These are phyloP conservation scores for Rhynchosporium graminicola DNA, from an alignment of 2,329 filamentous ascomycete genomes.

Conservation along the genomic window DNA sequence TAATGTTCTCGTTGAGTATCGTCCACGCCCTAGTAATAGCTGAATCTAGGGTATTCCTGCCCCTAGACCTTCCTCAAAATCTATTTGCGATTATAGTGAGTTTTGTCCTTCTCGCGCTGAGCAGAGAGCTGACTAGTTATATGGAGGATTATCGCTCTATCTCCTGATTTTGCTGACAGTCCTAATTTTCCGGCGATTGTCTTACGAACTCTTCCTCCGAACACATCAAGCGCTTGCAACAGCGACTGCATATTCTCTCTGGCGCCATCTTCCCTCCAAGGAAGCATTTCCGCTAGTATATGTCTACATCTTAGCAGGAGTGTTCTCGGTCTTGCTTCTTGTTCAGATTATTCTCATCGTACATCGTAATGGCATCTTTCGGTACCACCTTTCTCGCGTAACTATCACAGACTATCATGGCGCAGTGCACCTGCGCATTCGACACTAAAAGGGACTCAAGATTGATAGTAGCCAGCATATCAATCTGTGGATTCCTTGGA, in stretches of 20 bases:
- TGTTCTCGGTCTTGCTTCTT: background rate
- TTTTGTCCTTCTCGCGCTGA: background rate
- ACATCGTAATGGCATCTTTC: background rate
- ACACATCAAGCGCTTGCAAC: background rate
- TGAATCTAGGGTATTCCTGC: background rate
- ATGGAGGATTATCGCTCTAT: background rate
- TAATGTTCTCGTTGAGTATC: background rate
- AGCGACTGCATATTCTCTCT: background rate
- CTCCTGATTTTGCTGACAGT: background rate
- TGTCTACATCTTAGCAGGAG: background rate
- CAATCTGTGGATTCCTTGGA: background rate
- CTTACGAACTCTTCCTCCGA: background rate
- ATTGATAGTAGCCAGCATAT: background rate
- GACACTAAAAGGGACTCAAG: background rate
- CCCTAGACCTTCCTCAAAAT: background rate
- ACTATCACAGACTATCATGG: background rate
- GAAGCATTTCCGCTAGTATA: background rate
- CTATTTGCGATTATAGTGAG: background rate
- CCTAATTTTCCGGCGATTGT: background rate
- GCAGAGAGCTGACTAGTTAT: background rate
- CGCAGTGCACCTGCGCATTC: background rate
- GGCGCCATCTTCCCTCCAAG: background rate
- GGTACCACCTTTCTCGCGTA: background rate
- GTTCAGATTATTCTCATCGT: background rate
- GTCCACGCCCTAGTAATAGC: background rate